These are phyloP conservation scores for Cyberlindnera xylosilytica DNA, from an alignment of 805 yeast species.

Conservation along the genomic window DNA sequence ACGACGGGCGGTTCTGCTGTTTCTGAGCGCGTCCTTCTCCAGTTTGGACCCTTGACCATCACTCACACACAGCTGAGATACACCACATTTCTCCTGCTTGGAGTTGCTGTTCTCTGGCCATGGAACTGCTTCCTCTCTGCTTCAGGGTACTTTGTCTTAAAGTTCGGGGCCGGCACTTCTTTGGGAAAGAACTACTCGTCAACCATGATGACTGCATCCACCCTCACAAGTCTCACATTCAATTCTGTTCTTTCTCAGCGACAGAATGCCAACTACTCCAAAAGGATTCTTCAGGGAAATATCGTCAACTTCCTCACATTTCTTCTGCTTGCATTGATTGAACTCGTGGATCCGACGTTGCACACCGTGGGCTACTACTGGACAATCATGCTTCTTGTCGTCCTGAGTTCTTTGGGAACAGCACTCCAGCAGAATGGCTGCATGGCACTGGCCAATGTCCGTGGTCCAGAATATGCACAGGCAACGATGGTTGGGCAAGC, in stretches of 20 bases:
- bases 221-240: constrained; percentile 58
- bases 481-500: constrained; percentile 95
- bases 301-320: constrained; percentile 56
- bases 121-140: constrained; percentile 94
- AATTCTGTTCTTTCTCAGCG: constrained; percentile 62
- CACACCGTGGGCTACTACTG: constrained; percentile 34
- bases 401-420: constrained; percentile 68
- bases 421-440: constrained; percentile 86
- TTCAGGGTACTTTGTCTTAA: constrained; percentile 61
- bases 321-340: constrained; percentile 27
- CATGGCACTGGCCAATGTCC: constrained; percentile 78
- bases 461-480: constrained; percentile 77
- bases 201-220: constrained; percentile 85
- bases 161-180: constrained; percentile 50
- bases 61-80: constrained; percentile 11
- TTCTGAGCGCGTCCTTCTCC: constrained; percentile 1
- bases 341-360: constrained; percentile 19
- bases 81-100: constrained; percentile 40
- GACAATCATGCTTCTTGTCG: constrained; percentile 59
- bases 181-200: constrained; percentile 65
- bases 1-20: neutral
- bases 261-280: constrained; percentile 57
- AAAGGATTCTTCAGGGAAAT: constrained; percentile 61
- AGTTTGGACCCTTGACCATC: constrained; percentile 1
- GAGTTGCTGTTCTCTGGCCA: constrained; percentile 88